phyloP scores from a whole-genome alignment of 805 yeast species.

The Cephaloascus albidus region DNA sequence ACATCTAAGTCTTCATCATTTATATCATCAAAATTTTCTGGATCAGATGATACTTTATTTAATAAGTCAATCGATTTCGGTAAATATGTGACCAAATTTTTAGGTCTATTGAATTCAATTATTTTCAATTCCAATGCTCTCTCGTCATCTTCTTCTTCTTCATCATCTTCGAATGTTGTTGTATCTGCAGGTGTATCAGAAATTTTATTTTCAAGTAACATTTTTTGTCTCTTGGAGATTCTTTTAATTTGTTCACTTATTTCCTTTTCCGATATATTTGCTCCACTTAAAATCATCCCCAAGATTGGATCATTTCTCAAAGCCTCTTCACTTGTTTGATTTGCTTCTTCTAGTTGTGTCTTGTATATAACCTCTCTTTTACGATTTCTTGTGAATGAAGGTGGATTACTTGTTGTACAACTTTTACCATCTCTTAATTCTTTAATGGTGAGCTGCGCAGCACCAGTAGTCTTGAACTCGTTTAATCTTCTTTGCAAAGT shows the following conservation, averaged over 20 bases:
- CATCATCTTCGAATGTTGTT: conserved; percentile 5
- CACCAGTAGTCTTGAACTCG: conserved; percentile 73
- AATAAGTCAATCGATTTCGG: conserved; percentile 54
- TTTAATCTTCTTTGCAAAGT: conserved; percentile 85
- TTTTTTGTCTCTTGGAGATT: conserved; percentile 11
- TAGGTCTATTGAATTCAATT: conserved; percentile 40
- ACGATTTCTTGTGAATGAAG: conserved; percentile 65
- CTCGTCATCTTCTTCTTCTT: conserved; percentile 10
- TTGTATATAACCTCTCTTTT: conserved; percentile 33
- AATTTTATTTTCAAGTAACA: conserved; percentile 3
- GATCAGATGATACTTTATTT: conserved; percentile 45
- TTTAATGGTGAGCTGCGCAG: conserved; percentile 64
- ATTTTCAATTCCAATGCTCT: conserved; percentile 16
- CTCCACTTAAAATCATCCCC: conserved; percentile 32
- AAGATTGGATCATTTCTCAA: conserved; percentile 31
- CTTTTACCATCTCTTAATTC: conserved; percentile 52
- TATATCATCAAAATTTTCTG: conserved; percentile 59
- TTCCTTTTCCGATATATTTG: conserved; percentile 35
- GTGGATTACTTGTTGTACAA: conserved; percentile 60
- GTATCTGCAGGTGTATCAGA: conserved; percentile 2
- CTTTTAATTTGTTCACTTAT: conserved; percentile 21
- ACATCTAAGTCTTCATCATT: conserved; percentile 74
- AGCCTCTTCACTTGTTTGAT: conserved; percentile 26
- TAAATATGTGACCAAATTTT: conserved; percentile 39
- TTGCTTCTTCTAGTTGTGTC: conserved; percentile 17